A percentile compares a stretch with the other conserved stretches of the same genome.
Conservation (phyloP, 129 eudicot genomes). For the Flaveria bidentis region DNA sequence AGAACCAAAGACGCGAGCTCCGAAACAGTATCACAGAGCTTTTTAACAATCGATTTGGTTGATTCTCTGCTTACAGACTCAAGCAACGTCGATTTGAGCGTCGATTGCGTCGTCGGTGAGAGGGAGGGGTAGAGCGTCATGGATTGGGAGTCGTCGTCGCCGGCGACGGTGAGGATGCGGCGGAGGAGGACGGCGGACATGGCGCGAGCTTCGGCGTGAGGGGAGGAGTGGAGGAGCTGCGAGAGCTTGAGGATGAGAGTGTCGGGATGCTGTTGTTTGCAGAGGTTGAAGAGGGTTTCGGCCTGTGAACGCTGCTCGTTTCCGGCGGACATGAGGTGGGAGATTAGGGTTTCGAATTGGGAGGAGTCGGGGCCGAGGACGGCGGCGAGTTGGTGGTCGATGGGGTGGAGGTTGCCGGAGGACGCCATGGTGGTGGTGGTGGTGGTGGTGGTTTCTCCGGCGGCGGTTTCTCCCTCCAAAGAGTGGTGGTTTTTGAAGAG, state of each 20-base stretch:
- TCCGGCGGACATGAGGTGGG: conserved; percentile 76
- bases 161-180: conserved; percentile 67
- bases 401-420: conserved; percentile 39
- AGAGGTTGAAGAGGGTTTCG: conserved; percentile 70
- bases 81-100: conserved; percentile 54
- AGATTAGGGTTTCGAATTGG: conserved; percentile 76
- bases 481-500: conserved; percentile 37
- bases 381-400: conserved; percentile 59
- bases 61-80: conserved; percentile 50
- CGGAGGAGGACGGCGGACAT: conserved; percentile 80
- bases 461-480: conserved; percentile 30
- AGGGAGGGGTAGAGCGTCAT: conserved; percentile 52
- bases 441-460: conserved; percentile 6
- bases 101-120: conserved; percentile 43
- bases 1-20: conserved; percentile 72
- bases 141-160: conserved; percentile 45
- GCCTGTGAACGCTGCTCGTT: conserved; percentile 91
- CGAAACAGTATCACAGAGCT: conserved; percentile 82
- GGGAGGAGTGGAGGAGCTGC: conserved; percentile 58
- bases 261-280: conserved; percentile 75
- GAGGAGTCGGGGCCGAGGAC: conserved; percentile 70
- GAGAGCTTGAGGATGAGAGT: conserved; percentile 67
- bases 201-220: conserved; percentile 59
- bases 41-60: conserved; percentile 55
- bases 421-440: conserved; percentile 54